Evolutionary conservation across 768 basidiomycete genomes (phyloP), one percentile per base, ranked within the genome.

Genomic region (Boletus edulis): DNA sequence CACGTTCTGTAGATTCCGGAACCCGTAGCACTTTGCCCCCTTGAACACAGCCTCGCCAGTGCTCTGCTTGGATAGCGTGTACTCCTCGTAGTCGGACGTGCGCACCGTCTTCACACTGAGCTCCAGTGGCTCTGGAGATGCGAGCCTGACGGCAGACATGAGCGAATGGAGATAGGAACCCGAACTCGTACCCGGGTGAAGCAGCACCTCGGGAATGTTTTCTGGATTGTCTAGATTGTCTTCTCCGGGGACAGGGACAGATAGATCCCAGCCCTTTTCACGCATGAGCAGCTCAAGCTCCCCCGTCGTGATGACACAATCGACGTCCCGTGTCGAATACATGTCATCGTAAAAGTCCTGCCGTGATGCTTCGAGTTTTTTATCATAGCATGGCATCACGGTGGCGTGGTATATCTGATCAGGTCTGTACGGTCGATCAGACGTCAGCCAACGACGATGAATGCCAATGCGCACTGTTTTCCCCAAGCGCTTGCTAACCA

Each of bases 371-470:
- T 99, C 97, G 15, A 99, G 84, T 68, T 99, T 99, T 75, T 98
- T 98, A 80, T 99, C 97, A 72, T 98, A 98, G 72, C 97, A 99
- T 0, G 97, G 96, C 95, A 98, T 98, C 48, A 98, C 94, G 0
- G 93, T 82, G 50, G 98, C 94, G 65, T 99, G 97, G 67, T 98
- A 99, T 43, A 99, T 82, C 62, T 91, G 79, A 64, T 91, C 78
- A 1, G 94, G 93, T 38, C 91, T 95, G 68, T 24, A 18, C 14
- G 15, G 14, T 10, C 34, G 17, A 24, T 3, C 54, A 46, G 40
- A 57, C 10, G 48, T 63, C 22, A 55, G 52, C 31, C 48, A 32
- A 15, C n/a, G 3, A 13, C 6, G 41, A 51, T 35, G 5, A 49
- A 17, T 40, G 18, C 34, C 15, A 18, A 45, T 32, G 79, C 91